Evolutionary conservation across 768 basidiomycete genomes (phyloP), one percentile per base, ranked within the genome.

Genomic region (Pleurotus tuoliensis): DNA sequence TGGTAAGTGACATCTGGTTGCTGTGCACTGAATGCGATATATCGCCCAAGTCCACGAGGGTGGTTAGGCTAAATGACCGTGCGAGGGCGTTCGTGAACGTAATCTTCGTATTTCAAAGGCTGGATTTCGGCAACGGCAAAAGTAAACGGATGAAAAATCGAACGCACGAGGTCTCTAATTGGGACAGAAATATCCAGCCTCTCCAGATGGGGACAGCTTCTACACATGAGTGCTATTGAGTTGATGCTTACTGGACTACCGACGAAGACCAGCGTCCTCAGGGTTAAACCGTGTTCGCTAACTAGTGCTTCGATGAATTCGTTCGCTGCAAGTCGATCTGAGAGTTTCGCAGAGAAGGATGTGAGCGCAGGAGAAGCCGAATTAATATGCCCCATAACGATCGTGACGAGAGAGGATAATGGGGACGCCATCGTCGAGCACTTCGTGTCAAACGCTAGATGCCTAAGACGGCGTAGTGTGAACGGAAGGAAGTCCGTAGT

Each of bases 381-480:
- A 63, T 59, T 69, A 41, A 75, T 62, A 45, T 68, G 66, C 9
- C 64, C 60, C 8, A 78, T 62, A 22, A 78, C 60, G 2, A 71
- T 53, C 13, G 62, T 55, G 20, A 68, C 62, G 47, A 70, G 66
- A 20, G 68, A 56, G 3, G 69, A 65, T 9, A 69, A 61, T 16
- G 72, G 67, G 3, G 69, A 67, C 4, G 71, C 65, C 18, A 67
- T 58, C 59, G 70, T 44, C 15, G 63, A 63, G 41, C 64, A 70
- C 47, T 79, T 78, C 0, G 77, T 66, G 60, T 87, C 84, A 38
- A 88, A 58, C 2, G 83, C 72, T 0, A 89, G 72, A 62, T 83
- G 74, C 0, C 69, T 73, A 0, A 89, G 72, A 34, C 71, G 63
- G 1, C 72, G 71, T 4, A 81, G 69, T 13, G 72, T 60, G 13